Evolutionary conservation across 768 basidiomycete genomes (phyloP), one percentile per base, ranked within the genome.

Genomic region (Daedalea quercina): DNA sequence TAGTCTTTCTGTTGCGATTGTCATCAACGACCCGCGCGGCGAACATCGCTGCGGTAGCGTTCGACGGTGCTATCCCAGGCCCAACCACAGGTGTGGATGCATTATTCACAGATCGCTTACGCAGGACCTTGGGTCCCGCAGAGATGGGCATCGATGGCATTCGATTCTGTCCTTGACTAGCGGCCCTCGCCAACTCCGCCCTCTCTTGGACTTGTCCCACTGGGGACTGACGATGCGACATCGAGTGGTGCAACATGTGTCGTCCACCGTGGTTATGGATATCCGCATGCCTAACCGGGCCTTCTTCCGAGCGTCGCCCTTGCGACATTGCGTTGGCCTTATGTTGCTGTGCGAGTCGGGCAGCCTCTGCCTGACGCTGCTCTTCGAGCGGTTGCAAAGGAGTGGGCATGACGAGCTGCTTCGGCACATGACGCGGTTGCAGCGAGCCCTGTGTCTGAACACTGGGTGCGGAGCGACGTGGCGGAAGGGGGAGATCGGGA

Each of bases 321-420:
- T 24, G 22, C 34, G 44, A 31, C 40, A n/a, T 51, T 25, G 50
- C 15, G 25, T 47, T 50, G 20, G 19, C 3, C 33, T 40, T 44
- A 35, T 44, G 46, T 23, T 53, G 52, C 42, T 34, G 56, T 13
- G 44, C 44, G 31, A 51, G 35, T 26, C 41, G 53, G 22, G 26
- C 50, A 12, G 31, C 19, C 12, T 47, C 40, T 20, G 46, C 47
- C 41, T 46, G 44, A 23, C 52, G 53, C 34, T 35, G 55, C 11
- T 47, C 50, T 33, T 53, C 60, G 51, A 33, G 46, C 24, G 57
- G 67, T 61, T 81, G 80, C 35, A 89, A 73, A 15, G 82, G 87
- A 2, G 82, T 67, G 44, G 87, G 87, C 87, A 89, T 89, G 41
- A 88, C 80, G 24, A 89, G 78, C 44, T 72, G 77, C 63, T 78